Base-by-base conservation (phyloP, 2,329 filamentous ascomycete genomes). In the Dendryphion nanum region DNA sequence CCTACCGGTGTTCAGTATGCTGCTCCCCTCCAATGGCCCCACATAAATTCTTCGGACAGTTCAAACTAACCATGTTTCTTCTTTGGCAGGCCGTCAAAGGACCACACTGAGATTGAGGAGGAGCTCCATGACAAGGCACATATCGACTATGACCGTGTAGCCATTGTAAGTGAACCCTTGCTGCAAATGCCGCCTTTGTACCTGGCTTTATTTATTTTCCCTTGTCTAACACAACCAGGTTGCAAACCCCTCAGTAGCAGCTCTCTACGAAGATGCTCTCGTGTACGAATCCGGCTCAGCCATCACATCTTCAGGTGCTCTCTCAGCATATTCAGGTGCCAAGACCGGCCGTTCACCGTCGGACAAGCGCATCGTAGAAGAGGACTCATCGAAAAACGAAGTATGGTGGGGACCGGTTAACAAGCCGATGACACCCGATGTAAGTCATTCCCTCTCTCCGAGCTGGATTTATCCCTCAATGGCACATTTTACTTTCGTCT, bases 351-450 rank as follows among this genome's bases (percentile, higher is more conserved):
- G 93, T 52, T 98, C 93, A 46, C 93, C 93, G 17, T 83, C 88
- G 39, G 93, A 98, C 75, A 98, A 98, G 84, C 85, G 93, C 68
- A 87, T 98, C 65, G 93, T 98, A 65, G 82, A 94, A 75, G 93
- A 98, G 71, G 75, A 83, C 43, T 77, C 82, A 47, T 97, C 93
- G 50, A 84, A 95, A 69, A 84, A 93, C 40, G 82, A 98, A 45
- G 80, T 98, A 63, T 98, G 93, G 93, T 97, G 93, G 93, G 93
- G 93, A 62, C 91, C 93, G 40, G 93, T 98, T 56, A 98, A 98
- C 80, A 97, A 97, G 82, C 87, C 91, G 66, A 98, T 98, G 93
- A 84, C 82, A 55, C 81, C 89, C 59, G 90, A 97, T 70, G 93
- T 97, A 85, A 82, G 87, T 51, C 10, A 35, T 41, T 28, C 41